Base-by-base conservation (phyloP, 805 yeast genomes). In the Suhomyces canberraensis region DNA sequence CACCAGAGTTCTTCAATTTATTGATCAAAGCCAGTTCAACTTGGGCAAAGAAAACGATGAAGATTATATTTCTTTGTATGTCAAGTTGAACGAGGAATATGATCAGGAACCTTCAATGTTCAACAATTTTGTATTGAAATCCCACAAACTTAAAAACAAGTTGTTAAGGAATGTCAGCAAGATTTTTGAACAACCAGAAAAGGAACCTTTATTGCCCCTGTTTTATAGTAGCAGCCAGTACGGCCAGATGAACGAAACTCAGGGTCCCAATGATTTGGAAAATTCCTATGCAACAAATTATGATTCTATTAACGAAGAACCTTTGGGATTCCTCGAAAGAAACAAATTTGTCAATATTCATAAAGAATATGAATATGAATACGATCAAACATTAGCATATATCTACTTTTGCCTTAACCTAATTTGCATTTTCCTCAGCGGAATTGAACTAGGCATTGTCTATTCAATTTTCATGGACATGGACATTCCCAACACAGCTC, bases 371-470 rank as follows among this genome's bases (percentile, higher is more conserved):
- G 57, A 58, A 40, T 33, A 41, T 6, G 66, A 66, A 40, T 64
- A 64, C 44, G 72, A 67, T 47, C 50, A 54, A 35, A 56, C 62
- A 2, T 45, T 67, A 14, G 52, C 72, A 8, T 58, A 56, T 37
- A 51, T 65, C 25, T 64, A 64, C 50, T 60, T 66, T 42, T 50
- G 63, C 17, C 59, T 64, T 30, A 56, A 56, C 37, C 50, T 63
- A 29, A 48, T 60, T n/a, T 53, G 67, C 19, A 44, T 61, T 3
- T 65, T 67, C 44, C 56, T 66, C 16, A 55, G 67, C 4, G 69
- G 71, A 7, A 55, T 67, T 14, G 67, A 63, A 37, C 46, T 65
- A 17, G 73, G 73, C 4, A 64, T 67, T 22, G 52, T 66, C 8
- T 62, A 58, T 41, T 55, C 64, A 13, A 50, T 67, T 14, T 42